Evolutionary conservation across 768 basidiomycete genomes (phyloP).

Genomic region (Leccinum arenicola): DNA sequence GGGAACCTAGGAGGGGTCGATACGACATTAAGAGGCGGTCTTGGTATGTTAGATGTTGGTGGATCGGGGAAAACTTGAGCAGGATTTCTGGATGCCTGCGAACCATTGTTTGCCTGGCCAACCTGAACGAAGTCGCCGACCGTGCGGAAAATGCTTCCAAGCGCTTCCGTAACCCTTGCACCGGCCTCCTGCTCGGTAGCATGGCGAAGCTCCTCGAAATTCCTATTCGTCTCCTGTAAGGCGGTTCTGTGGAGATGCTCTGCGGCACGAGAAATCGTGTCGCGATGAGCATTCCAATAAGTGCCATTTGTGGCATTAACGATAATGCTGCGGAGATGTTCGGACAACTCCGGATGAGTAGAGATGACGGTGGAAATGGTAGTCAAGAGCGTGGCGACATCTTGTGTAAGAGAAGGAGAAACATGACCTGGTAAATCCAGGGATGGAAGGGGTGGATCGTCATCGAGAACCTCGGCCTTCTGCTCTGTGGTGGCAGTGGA

Average conservation of each 20-base stretch:
- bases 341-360: constrained; percentile 69
- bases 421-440: constrained; percentile 32
- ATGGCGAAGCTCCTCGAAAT: constrained; percentile 45
- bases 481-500: constrained; percentile 10
- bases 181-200: constrained; percentile 64
- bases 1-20: constrained; percentile 18
- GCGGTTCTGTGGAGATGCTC: constrained; percentile 50
- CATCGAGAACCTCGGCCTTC: constrained; percentile 15
- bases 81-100: constrained; percentile 2
- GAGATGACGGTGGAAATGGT: constrained; percentile 54
- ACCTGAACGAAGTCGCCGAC: constrained; percentile 39
- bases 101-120: constrained; percentile 8
- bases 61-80: constrained; percentile 1
- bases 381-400: constrained; percentile 60
- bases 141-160: constrained; percentile 56
- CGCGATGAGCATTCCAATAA: constrained; percentile 68
- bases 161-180: constrained; percentile 56
- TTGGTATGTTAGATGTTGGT: constrained; percentile 4
- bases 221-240: constrained; percentile 34
- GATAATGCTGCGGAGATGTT: constrained; percentile 61
- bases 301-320: constrained; percentile 59
- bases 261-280: constrained; percentile 55
- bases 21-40: constrained; percentile 4
- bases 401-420: constrained; percentile 53
- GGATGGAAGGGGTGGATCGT: constrained; percentile 53